A percentile compares a stretch with the other conserved stretches of the same genome.
Evolutionary conservation across 768 basidiomycete genomes (phyloP).

Genomic region (Tylopilus felleus): DNA sequence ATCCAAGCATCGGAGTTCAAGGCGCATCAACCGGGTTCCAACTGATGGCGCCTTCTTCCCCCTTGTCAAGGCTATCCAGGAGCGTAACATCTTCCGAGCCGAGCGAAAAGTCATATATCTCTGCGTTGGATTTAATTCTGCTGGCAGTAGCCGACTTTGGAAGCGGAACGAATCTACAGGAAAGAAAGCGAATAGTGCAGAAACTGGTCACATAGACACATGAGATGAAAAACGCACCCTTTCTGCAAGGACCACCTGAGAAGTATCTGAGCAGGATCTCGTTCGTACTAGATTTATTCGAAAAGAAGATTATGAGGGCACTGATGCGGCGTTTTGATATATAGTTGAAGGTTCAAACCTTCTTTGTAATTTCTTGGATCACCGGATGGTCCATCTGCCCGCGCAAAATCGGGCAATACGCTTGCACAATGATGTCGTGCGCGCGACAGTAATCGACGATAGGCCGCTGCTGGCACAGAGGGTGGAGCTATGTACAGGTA

Average conservation of each 20-base stretch:
- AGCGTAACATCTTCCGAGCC: constrained; percentile 56
- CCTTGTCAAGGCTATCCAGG: constrained; percentile 70
- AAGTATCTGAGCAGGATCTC: constrained; percentile 74
- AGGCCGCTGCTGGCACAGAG: constrained; percentile 74
- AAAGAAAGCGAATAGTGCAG: background rate
- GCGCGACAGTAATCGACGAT: constrained; percentile 72
- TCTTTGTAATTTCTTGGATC: constrained; percentile 52
- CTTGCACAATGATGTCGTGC: constrained; percentile 61
- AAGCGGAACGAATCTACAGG: constrained; percentile 67
- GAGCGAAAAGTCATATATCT: constrained; percentile 76
- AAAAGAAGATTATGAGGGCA: constrained; percentile 1
- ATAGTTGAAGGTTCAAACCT: constrained; percentile 41
- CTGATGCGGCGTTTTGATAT: constrained; percentile 1
- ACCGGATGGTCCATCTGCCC: constrained; percentile 51
- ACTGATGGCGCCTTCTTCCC: constrained; percentile 65
- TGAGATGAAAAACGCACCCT: constrained; percentile 46
- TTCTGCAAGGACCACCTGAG: constrained; percentile 89
- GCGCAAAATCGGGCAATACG: constrained; percentile 74
- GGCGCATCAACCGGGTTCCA: constrained; percentile 78
- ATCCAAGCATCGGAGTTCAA: constrained; percentile 22
- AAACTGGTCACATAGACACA: background rate
- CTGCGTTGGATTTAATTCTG: constrained; percentile 70
- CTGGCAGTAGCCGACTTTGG: constrained; percentile 73
- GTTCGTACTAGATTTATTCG: constrained; percentile 42
- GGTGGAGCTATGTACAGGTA: constrained; percentile 55